Conservation (phyloP, 768 basidiomycete genomes). For the Auriculariales sp. region DNA sequence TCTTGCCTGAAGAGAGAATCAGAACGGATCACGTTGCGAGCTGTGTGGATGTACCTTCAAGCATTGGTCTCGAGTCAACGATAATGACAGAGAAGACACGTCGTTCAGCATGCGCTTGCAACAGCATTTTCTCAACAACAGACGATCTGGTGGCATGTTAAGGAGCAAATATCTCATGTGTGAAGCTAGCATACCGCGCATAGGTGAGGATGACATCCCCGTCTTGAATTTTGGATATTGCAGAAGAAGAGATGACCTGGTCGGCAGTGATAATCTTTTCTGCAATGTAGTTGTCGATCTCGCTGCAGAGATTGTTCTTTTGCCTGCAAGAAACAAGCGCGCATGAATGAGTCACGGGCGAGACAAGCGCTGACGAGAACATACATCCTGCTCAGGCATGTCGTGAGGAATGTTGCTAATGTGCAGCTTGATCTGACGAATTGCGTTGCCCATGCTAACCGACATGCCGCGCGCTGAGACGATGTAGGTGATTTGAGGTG, state of each 20-base stretch:
- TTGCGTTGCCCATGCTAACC: slow-evolving; percentile 88
- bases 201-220: slow-evolving; percentile 89
- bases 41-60: slow-evolving; percentile 47
- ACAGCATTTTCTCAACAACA: slow-evolving; percentile 78
- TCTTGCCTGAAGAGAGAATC: slow-evolving; percentile 43
- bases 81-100: slow-evolving; percentile 81
- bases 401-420: slow-evolving; percentile 89
- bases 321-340: slow-evolving; percentile 35
- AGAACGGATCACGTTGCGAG: background rate
- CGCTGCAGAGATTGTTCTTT: slow-evolving; percentile 68
- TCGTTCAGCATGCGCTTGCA: slow-evolving; percentile 59
- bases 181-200: slow-evolving; percentile 45
- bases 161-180: slow-evolving; percentile 1
- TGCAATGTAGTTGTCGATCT: slow-evolving; percentile 86
- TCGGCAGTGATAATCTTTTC: slow-evolving; percentile 90
- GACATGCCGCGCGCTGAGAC: slow-evolving; percentile 83
- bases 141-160: slow-evolving; percentile 53
- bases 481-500: slow-evolving; percentile 84
- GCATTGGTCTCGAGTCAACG: slow-evolving; percentile 86
- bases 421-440: slow-evolving; percentile 86
- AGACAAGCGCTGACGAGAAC: slow-evolving; percentile 11
- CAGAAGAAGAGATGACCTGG: slow-evolving; percentile 80
- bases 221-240: slow-evolving; percentile 86
- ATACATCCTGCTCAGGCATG: slow-evolving; percentile 85
- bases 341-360: slow-evolving; percentile 2